phyloP scores from a whole-genome alignment of 805 yeast species.

The Myxozyma kluyveri region DNA sequence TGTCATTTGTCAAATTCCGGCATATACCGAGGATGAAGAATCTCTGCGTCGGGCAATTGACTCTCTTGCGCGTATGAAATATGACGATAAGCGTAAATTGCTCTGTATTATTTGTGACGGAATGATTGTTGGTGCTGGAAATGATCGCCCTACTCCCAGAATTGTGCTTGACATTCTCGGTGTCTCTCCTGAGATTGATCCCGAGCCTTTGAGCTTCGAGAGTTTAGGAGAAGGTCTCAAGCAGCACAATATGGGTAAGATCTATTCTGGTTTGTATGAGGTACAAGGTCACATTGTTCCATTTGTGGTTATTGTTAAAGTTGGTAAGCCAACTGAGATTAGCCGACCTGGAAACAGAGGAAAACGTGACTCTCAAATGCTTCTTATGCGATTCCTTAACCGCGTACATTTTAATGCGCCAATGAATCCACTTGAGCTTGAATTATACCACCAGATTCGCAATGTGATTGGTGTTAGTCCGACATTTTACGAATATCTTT shows the following conservation, averaged over 20 bases:
- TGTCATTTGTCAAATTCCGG: constrained; percentile 50
- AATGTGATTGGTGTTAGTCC: constrained; percentile 59
- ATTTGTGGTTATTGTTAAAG: constrained; percentile 54
- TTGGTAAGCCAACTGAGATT: constrained; percentile 59
- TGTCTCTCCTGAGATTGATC: constrained; percentile 51
- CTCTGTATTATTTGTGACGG: constrained; percentile 61
- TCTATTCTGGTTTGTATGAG: constrained; percentile 59
- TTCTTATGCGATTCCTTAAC: constrained; percentile 59
- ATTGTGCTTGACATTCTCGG: constrained; percentile 57
- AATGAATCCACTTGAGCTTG: constrained; percentile 58
- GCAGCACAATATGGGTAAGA: constrained; percentile 63
- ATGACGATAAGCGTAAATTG: constrained; percentile 58
- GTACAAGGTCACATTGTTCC: constrained; percentile 58
- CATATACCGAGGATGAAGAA: constrained; percentile 58
- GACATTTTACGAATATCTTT: constrained; percentile 51
- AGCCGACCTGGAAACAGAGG: constrained; percentile 63
- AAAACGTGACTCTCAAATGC: constrained; percentile 62
- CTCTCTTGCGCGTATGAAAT: constrained; percentile 56
- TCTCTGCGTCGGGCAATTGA: constrained; percentile 57
- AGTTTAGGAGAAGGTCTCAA: constrained; percentile 59
- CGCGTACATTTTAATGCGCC: constrained; percentile 59
- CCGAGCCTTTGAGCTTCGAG: constrained; percentile 52
- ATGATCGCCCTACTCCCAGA: constrained; percentile 57
- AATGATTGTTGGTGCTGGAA: constrained; percentile 60
- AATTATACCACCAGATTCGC: constrained; percentile 54